phyloP scores from a whole-genome alignment of 768 basidiomycete species.

The Lentinula guzmanii region DNA sequence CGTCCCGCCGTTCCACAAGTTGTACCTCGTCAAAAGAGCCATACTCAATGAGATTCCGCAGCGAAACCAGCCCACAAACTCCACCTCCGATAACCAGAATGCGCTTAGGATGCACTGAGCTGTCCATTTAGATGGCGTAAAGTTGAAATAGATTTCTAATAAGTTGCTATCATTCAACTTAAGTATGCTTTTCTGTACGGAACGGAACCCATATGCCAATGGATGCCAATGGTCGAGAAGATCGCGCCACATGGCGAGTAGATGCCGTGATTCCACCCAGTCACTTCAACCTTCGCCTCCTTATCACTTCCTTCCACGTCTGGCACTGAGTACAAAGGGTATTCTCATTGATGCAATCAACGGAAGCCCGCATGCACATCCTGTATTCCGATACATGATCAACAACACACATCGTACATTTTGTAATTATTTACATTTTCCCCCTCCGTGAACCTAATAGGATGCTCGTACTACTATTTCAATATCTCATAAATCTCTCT shows the following conservation, averaged over 20 bases:
- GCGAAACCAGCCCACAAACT: constrained; percentile 39
- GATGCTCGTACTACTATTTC: too few species aligned
- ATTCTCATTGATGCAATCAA: too few species aligned
- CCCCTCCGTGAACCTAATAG: too few species aligned
- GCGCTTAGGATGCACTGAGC: constrained; percentile 16
- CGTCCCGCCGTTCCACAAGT: constrained; percentile 38
- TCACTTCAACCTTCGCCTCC: too few species aligned
- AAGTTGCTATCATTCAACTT: background rate
- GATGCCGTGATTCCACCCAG: background rate
- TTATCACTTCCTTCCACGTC: too few species aligned
- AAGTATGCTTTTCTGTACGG: background rate
- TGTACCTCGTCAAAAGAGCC: constrained; percentile 37
- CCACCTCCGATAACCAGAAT: constrained; percentile 44
- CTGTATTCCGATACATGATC: too few species aligned
- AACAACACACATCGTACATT: too few species aligned
- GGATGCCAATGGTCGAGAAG: background rate
- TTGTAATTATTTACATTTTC: too few species aligned
- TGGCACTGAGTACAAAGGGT: too few species aligned
- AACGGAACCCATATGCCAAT: background rate
- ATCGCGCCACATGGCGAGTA: background rate
- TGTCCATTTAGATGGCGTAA: background rate
- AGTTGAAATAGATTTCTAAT: background rate
- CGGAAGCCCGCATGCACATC: too few species aligned
- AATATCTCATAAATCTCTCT: too few species aligned
- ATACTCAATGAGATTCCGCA: constrained; percentile 39